phyloP scores from a whole-genome alignment of 495 filamentous ascomycete species.

The Penicillium salamii region DNA sequence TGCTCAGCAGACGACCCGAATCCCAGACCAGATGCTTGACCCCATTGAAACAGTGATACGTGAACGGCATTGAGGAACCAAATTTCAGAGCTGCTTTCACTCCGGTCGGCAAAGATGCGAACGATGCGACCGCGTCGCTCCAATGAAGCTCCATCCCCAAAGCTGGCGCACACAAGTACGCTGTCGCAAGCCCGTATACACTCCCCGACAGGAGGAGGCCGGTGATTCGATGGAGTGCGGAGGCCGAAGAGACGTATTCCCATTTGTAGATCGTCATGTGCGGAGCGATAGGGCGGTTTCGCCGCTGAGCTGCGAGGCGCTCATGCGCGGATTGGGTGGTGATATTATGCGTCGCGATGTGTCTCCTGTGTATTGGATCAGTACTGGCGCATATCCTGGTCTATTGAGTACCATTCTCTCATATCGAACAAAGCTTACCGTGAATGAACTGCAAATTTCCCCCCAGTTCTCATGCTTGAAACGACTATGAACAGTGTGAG shows the following conservation, averaged over 20 bases:
- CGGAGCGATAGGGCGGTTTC: slow-evolving; percentile 70
- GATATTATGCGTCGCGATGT: slow-evolving; percentile 6
- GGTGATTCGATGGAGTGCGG: slow-evolving; percentile 66
- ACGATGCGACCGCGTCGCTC: slow-evolving; percentile 61
- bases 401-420: too few species aligned
- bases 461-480: too few species aligned
- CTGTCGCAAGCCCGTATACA: slow-evolving; percentile 57
- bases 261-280: slow-evolving; percentile 77
- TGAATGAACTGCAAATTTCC: too few species aligned
- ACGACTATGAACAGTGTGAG: too few species aligned
- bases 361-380: neutral
- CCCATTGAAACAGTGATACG: slow-evolving; percentile 16
- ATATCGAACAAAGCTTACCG: too few species aligned
- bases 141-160: slow-evolving; percentile 16
- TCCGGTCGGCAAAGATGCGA: slow-evolving; percentile 59
- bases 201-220: slow-evolving; percentile 31
- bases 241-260: slow-evolving; percentile 58
- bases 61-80: slow-evolving; percentile 15
- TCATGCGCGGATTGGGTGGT: slow-evolving; percentile 42
- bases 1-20: slow-evolving; percentile 8
- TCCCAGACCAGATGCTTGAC: slow-evolving; percentile 16
- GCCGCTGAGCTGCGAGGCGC: slow-evolving; percentile 68
- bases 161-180: too few species aligned
- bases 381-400: too few species aligned
- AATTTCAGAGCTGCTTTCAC: slow-evolving; percentile 63